These are phyloP conservation scores for Fistulifera pelliculosa DNA, from an alignment of 108 stramenopile genomes.

Conservation along the genomic window DNA sequence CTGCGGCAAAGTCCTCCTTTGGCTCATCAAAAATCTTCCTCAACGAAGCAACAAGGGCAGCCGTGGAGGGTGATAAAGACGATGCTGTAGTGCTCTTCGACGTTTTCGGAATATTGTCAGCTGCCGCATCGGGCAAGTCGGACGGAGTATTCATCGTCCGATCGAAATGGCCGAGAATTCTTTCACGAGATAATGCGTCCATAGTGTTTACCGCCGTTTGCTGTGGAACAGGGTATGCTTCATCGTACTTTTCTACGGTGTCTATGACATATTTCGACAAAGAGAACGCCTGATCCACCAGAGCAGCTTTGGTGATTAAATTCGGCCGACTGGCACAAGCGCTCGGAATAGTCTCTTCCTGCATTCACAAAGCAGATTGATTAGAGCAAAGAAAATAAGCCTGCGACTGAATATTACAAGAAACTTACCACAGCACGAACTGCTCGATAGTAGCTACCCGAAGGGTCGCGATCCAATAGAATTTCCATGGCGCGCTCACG, in stretches of 20 bases:
- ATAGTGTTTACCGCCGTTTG: too few species aligned
- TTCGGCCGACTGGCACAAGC: conserved; percentile 43
- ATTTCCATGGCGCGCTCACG: conserved; percentile 71
- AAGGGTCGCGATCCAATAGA: conserved; percentile 67
- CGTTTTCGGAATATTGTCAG: too few species aligned
- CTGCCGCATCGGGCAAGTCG: too few species aligned
- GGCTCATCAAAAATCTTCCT: too few species aligned
- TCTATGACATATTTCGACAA: conserved; percentile 48
- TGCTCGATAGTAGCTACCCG: conserved; percentile 61
- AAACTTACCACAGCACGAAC: conserved; percentile 58
- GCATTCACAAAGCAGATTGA: conserved; percentile 1
- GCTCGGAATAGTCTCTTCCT: conserved; percentile 55
- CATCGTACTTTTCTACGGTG: neutral
- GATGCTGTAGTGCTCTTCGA: too few species aligned
- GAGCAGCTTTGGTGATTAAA: conserved; percentile 45
- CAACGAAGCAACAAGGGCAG: too few species aligned
- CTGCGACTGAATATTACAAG: neutral
- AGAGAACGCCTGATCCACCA: conserved; percentile 53
- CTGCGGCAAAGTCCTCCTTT: too few species aligned
- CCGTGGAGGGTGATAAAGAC: too few species aligned
- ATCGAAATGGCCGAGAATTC: too few species aligned
- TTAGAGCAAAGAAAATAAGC: neutral
- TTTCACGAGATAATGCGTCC: too few species aligned
- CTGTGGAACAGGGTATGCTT: neutral
- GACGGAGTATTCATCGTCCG: too few species aligned